Conservation (phyloP, 2,329 filamentous ascomycete genomes). For the Trichoderma guizhouense region DNA sequence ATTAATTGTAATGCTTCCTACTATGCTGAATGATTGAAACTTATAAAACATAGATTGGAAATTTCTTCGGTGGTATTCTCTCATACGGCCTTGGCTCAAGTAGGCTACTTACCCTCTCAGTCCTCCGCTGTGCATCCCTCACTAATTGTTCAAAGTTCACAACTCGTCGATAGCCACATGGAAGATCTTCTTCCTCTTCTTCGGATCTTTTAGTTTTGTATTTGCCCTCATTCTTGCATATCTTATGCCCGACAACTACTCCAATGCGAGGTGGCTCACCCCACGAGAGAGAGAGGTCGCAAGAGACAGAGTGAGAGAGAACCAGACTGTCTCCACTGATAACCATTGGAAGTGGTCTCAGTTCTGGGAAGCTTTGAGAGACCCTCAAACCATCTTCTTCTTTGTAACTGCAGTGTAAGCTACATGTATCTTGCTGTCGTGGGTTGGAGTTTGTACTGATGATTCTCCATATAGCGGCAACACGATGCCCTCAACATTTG, state of each 20-base stretch:
- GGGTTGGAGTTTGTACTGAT: too few species aligned
- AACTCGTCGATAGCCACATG: neutral
- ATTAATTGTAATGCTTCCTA: neutral
- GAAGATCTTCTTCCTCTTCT: neutral
- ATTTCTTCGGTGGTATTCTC: neutral
- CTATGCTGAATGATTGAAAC: neutral
- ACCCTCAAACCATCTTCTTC: neutral
- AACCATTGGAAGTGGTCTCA: neutral
- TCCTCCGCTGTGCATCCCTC: neutral
- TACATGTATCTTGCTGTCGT: too few species aligned
- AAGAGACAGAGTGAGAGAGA: neutral
- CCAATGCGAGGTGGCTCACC: neutral
- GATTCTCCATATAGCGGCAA: neutral
- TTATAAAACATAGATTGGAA: neutral
- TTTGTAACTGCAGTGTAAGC: neutral
- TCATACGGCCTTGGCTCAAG: neutral
- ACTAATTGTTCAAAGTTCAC: neutral
- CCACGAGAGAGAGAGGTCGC: neutral
- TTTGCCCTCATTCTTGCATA: neutral
- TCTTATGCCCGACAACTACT: neutral
- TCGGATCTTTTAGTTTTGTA: neutral
- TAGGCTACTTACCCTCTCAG: neutral
- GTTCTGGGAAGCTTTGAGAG: neutral
- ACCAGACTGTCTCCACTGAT: neutral
- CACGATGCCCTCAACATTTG: neutral